Base-by-base conservation (phyloP, 805 yeast species). In the Candida ascalaphidarum region DNA sequence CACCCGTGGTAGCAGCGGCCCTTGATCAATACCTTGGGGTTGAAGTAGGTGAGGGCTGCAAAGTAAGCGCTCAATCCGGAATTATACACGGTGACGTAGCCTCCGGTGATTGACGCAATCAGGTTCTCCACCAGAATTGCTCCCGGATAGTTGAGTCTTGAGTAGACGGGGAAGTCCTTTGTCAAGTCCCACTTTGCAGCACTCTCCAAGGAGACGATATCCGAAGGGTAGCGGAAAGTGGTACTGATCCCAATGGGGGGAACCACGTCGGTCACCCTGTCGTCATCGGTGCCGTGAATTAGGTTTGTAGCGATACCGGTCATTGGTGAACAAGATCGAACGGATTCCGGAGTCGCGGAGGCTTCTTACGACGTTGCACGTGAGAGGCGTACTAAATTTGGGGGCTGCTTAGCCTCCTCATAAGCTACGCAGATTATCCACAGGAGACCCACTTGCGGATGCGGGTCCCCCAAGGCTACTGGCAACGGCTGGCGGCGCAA, bases 1-100 rank as follows among this genome's bases (percentile, higher is more conserved):
- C 81, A 73, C 3, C 97, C 97, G 46, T 82, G 94, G 52, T 88
- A 88, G 5, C 89, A 83, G 20, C 78, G 73, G 4, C 81, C 92
- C 40, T 84, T 70, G 17, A 83, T 80, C 17, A 88, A 54, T 11
- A 65, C 65, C 42, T 79, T 81, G 1, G 96, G 96, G 40, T 80
- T 77, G 41, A 61, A 66, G 39, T 76, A 68, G 20, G 78, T 71
- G 49, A 88, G 53, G 2, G 81, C 71, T 1, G 85, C 96, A 43
- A 66, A 71, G 49, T 81, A 83, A 0, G 96, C 94, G 27, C 85
- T 65, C 17, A 85, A 54, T 0, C 97, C 96, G 1, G 88, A 77
- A 25, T 76, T 68, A 50, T 85, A 89, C 1, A 74, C 67, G 0
- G 83, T 75, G 0, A 78, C 75, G 35, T 78, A 69, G 2, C 77